Evolutionary conservation across 1,284 basidiomycete species (phyloP).

Genomic region (Singerocomus rubriflavus): DNA sequence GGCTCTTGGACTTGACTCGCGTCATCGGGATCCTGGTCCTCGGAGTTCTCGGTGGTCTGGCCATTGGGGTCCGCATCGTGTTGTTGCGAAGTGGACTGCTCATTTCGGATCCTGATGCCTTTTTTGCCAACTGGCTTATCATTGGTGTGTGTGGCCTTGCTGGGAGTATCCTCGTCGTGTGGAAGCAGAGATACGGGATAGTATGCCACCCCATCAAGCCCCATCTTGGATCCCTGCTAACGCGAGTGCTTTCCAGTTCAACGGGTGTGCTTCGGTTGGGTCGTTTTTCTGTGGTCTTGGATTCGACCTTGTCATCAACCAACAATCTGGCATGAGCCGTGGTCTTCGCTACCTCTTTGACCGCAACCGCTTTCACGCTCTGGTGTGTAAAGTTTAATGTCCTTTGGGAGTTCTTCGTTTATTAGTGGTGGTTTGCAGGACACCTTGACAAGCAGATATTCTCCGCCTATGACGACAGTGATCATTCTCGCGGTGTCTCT

Average conservation of each 20-base stretch:
- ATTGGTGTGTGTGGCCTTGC: constrained; percentile 41
- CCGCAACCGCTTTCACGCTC: constrained; percentile 52
- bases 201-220: constrained; percentile 38
- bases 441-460: constrained; percentile 44
- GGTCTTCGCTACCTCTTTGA: constrained; percentile 63
- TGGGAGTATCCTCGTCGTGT: constrained; percentile 41
- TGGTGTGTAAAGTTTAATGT: constrained; percentile 38
- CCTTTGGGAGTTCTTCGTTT: not conserved
- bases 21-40: constrained; percentile 45
- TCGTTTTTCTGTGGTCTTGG: constrained; percentile 57
- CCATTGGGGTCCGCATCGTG: constrained; percentile 54
- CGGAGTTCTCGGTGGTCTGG: constrained; percentile 50
- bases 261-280: constrained; percentile 54
- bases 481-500: constrained; percentile 48
- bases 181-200: constrained; percentile 47
- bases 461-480: constrained; percentile 43
- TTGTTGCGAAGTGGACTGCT: constrained; percentile 51
- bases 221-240: constrained; percentile 1
- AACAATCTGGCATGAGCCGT: constrained; percentile 58
- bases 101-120: constrained; percentile 36
- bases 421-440: constrained; percentile 35
- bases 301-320: constrained; percentile 52
- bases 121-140: constrained; percentile 53
- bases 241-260: constrained; percentile 33
- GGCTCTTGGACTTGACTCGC: constrained; percentile 48